Conservation (phyloP, 768 basidiomycete species). For the Leccinum disarticulatum region DNA sequence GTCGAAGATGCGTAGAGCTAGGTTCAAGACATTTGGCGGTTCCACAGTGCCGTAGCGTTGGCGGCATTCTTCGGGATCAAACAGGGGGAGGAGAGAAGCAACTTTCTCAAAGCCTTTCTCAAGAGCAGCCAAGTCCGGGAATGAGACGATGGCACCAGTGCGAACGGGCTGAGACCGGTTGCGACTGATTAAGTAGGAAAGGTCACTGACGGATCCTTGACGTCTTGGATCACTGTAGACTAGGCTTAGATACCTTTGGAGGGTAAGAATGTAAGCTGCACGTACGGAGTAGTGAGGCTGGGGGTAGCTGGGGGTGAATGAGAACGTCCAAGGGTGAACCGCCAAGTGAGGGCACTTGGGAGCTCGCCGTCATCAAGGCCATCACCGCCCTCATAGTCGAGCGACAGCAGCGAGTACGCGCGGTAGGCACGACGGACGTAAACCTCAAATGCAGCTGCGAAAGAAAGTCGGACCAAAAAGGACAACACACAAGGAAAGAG, state of each 20-base stretch:
- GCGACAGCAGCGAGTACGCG: conserved; percentile 85
- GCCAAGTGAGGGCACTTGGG: conserved; percentile 83
- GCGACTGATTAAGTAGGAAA: conserved; percentile 87
- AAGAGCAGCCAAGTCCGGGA: conserved; percentile 70
- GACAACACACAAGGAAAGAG: neutral
- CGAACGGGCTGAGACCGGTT: conserved; percentile 88
- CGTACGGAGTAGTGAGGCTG: conserved; percentile 44
- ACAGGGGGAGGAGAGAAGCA: conserved; percentile 69
- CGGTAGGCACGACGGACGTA: conserved; percentile 95
- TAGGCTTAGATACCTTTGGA: conserved; percentile 9
- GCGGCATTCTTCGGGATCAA: conserved; percentile 67
- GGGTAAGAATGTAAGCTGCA: neutral
- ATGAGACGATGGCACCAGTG: conserved; percentile 89
- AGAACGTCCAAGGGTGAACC: conserved; percentile 90
- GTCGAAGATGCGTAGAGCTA: conserved; percentile 87
- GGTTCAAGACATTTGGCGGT: conserved; percentile 90
- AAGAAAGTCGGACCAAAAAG: conserved; percentile 1
- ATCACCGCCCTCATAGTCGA: conserved; percentile 96
- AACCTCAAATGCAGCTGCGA: conserved; percentile 86
- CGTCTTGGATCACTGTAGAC: conserved; percentile 59
- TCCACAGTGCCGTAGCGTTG: conserved; percentile 76
- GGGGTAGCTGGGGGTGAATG: conserved; percentile 87
- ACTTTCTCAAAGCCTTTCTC: conserved; percentile 74
- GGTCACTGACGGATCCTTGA: conserved; percentile 91
- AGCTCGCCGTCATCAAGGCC: conserved; percentile 79